Evolutionary conservation across 441 rosid genomes (phyloP), one percentile per base, ranked within the genome.

Genomic region (Breynia disticha): DNA sequence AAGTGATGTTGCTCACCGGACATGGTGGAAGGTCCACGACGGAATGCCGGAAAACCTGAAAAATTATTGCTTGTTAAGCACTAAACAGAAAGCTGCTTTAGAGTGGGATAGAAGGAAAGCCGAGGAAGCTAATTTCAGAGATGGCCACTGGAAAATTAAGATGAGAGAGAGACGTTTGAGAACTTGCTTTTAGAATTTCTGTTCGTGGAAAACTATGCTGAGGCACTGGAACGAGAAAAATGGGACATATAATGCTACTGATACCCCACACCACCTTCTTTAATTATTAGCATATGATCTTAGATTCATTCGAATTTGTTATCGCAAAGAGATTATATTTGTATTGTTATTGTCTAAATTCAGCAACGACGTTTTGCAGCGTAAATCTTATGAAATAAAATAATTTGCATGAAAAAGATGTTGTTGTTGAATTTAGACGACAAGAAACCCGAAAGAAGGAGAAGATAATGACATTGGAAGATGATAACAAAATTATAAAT

Each of bases 1-100:
- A 0, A 82, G 88, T 15, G 85, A 89, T 20, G 80, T 75, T 32
- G 97, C 97, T 11, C 97, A 86, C 56, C 68, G 17, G 57, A 86
- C 74, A 15, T 89, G 95, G 95, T 86, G 95, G 95, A 89, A 71
- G 74, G 83, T 86, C 32, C 95, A 89, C 1, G 88, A 89, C n/a
- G 81, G 79, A 5, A 89, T 89, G 97, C 82, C 93, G 7, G 68
- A 72, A 63, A 69, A 77, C 51, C 55, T 89, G 68, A 83, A 83
- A n/a, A 76, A 75, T 61, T 89, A 77, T 61, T 89, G 90, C 73
- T 50, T 86, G 55, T 76, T 89, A 39, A 66, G 86, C 60, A 74
- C 95, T 14, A 80, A 76, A 57, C 93, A 86, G 76, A 89, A 89
- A 81, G 97, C 95, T 1, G 83, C 82, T 17, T 63, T 89, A 46